Evolutionary conservation across 1,284 basidiomycete species (phyloP), one percentile per base, ranked within the genome.

Genomic region (Ustilago esculenta): DNA sequence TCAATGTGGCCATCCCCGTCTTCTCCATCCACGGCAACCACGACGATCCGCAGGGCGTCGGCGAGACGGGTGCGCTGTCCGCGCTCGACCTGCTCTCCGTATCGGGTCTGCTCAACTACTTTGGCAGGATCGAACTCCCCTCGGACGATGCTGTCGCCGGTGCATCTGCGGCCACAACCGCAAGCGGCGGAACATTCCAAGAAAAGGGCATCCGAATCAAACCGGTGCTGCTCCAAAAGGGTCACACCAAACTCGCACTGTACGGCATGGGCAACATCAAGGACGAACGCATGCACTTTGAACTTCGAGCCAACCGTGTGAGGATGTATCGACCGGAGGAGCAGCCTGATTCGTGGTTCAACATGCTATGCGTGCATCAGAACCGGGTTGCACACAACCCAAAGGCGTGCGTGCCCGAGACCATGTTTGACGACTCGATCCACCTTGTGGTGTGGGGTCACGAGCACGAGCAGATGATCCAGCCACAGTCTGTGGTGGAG

Each of bases 11-110:
- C 18, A 92, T 96, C 24, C 96, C 96, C 2, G 90, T 98, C 20
- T 99, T 99, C 83, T 97, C 94, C 0, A 98, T 99, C 40, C 95
- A 99, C 77, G 96, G 95, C 36, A 99, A 99, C 80, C 96, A 99
- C 82, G 96, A 99, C 80, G 95, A 99, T 75, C 95, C 96, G 27
- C 96, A 98, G 83, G 96, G 95, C 20, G 90, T 93, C 11, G 94
- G 94, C 12, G 51, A 60, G 36, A 64, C 93, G 85, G 96, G 95
- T 5, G 94, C 95, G 0, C 86, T 99, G 0, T 96, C 92, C 69
- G 94, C 95, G 0, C 87, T 99, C 8, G 95, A 99, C 80, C 86
- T 98, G 42, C 88, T 98, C 5, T 94, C 94, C 1, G 94, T 93
- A 4, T 89, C 92, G 0, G 96, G 95, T 5, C 86, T 98, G 14